Evolutionary conservation across 352 stramenopile genomes (phyloP).

Genomic region (Pythium apleroticum): DNA sequence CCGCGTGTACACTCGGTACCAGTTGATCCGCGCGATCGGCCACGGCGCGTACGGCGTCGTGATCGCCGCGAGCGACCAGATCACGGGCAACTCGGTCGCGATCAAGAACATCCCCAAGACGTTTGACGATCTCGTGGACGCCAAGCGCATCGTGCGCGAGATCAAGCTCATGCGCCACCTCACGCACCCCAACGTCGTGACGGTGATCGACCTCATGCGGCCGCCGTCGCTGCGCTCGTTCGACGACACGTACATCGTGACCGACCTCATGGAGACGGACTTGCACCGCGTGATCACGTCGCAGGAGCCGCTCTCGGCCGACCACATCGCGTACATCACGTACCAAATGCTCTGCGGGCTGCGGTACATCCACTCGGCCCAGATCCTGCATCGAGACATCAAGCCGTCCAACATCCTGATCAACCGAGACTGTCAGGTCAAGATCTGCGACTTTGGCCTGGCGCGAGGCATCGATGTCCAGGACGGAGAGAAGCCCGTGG

Average conservation of each 20-base stretch:
- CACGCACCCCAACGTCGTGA: constrained; percentile 65
- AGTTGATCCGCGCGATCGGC: constrained; percentile 79
- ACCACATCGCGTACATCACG: constrained; percentile 83
- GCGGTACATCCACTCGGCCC: constrained; percentile 85
- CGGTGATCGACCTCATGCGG: constrained; percentile 75
- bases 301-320: constrained; percentile 56
- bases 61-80: constrained; percentile 77
- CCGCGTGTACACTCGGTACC: constrained; percentile 78
- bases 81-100: constrained; percentile 77
- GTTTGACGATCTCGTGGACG: constrained; percentile 82
- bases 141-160: constrained; percentile 83
- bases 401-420: constrained; percentile 97
- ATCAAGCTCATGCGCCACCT: constrained; percentile 85
- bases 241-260: constrained; percentile 87
- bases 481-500: constrained; percentile 39
- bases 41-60: constrained; percentile 81
- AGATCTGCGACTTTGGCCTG: constrained; percentile 90
- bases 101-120: constrained; percentile 88
- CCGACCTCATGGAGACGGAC: constrained; percentile 82
- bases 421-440: constrained; percentile 89
- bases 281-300: constrained; percentile 83
- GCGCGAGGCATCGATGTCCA: constrained; percentile 67
- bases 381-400: constrained; percentile 90
- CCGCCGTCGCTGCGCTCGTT: constrained; percentile 69
- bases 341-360: constrained; percentile 83